Conservation (phyloP, 2,329 filamentous ascomycete species). For the Fusarium buxicola region DNA sequence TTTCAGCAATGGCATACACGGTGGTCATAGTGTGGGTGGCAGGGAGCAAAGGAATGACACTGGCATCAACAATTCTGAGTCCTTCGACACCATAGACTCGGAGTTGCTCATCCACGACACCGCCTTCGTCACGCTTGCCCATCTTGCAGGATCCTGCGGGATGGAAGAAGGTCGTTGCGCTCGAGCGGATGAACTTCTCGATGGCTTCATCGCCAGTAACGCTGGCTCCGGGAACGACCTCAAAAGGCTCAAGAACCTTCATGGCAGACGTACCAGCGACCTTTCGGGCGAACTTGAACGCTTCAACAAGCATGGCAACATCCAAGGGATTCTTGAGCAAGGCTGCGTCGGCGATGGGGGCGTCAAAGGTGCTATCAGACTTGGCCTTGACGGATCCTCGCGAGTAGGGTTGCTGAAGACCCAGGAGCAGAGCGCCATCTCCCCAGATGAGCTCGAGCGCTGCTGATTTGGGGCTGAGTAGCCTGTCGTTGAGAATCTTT, state of each 20-base stretch:
- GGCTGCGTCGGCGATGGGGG: constrained; percentile 28
- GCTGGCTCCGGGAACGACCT: constrained; percentile 18
- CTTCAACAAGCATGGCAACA: constrained; percentile 16
- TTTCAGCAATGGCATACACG: constrained; percentile 47
- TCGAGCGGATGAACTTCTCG: constrained; percentile 27
- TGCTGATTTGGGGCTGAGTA: constrained; percentile 22
- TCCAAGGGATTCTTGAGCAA: constrained; percentile 38
- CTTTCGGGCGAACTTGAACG: constrained; percentile 31
- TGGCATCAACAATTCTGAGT: constrained; percentile 53
- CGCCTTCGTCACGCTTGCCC: constrained; percentile 56
- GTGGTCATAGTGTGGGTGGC: constrained; percentile 44
- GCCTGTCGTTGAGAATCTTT: constrained; percentile 25
- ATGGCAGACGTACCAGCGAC: constrained; percentile 16
- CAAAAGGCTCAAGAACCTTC: constrained; percentile 11
- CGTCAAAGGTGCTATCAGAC: constrained; percentile 32
- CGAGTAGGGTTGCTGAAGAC: constrained; percentile 41
- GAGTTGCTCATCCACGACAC: constrained; percentile 46
- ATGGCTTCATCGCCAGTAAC: constrained; percentile 31
- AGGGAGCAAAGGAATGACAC: constrained; percentile 44
- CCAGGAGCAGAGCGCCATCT: constrained; percentile 25
- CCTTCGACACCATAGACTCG: constrained; percentile 39
- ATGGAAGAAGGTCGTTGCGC: constrained; percentile 33
- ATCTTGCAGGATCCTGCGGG: constrained; percentile 48
- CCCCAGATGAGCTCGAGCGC: constrained; percentile 36
- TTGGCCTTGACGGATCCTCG: constrained; percentile 36